Conservation (phyloP, 352 stramenopile genomes). For the Globisporangium irregulare region DNA sequence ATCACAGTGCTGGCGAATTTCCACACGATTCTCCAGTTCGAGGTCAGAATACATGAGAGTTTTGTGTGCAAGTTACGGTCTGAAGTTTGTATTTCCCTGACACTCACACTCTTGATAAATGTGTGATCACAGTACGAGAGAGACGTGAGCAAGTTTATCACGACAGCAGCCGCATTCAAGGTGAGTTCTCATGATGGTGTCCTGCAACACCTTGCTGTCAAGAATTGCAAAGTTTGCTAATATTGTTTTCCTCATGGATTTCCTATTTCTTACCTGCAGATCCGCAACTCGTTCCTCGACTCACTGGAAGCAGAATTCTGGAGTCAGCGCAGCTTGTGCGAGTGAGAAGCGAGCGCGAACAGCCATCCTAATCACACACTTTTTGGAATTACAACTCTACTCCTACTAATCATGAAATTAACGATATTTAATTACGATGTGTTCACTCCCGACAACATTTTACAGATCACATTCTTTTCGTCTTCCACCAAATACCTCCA, state of each 20-base stretch:
- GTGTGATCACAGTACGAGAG: slow-evolving; percentile 24
- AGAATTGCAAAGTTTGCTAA: not conserved
- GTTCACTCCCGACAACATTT: not conserved
- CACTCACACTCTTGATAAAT: slow-evolving; percentile 1
- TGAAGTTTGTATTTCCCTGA: not conserved
- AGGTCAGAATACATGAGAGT: not conserved
- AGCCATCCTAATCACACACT: not conserved
- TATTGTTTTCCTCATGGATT: not conserved
- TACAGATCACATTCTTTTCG: not conserved
- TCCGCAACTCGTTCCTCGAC: slow-evolving; percentile 40
- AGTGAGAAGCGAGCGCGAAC: not conserved
- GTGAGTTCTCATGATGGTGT: slow-evolving; percentile 12
- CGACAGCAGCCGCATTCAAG: slow-evolving; percentile 31
- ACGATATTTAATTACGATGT: not conserved
- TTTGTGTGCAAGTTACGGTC: not conserved
- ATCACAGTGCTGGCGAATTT: slow-evolving; percentile 1
- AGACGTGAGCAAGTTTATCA: slow-evolving; percentile 35
- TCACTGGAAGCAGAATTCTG: slow-evolving; percentile 40
- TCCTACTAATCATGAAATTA: not conserved
- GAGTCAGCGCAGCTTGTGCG: slow-evolving; percentile 44
- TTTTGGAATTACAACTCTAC: slow-evolving; percentile 1
- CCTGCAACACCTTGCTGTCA: not conserved
- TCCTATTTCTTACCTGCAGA: slow-evolving; percentile 16
- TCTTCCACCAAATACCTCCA: not conserved
- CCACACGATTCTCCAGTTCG: not conserved